Base-by-base conservation (phyloP, 2,329 filamentous ascomycete species). In the Magnaporthiopsis rhizophila region DNA sequence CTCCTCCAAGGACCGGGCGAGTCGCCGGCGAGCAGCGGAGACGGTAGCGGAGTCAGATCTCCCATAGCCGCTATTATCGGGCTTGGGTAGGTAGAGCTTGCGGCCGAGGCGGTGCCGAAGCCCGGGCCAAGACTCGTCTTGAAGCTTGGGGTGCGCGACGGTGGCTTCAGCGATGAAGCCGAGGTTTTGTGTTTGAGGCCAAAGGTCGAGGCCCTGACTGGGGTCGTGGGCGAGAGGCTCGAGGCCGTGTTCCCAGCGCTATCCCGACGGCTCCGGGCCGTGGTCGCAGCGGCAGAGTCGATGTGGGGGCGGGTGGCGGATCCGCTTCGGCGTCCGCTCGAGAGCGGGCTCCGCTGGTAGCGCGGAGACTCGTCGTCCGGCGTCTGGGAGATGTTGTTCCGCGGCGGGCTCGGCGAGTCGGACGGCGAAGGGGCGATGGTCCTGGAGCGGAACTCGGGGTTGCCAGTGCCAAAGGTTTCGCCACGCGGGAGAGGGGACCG, bases 1-100 rank as follows among this genome's bases (percentile, higher is more conserved):
- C 79, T 80, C 73, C 81, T 86, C 88, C 88, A 87, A 28, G 87
- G 86, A 32, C 87, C 86, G 15, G 87, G 85, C 1, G 88, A 89
- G 69, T 88, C 86, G 67, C 79, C 79, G 5, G 81, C 81, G 70
- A 89, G 81, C 59, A 93, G 80, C 4, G 90, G 90, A 28, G 90
- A 94, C 3, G 90, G 90, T 45, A 95, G 78, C 64, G 90, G 90
- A 3, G 91, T 94, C 67, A 95, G 78, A 73, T 92, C 89, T 66
- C 87, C 86, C 86, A 92, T 89, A 59, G 89, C 89, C 65, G 86
- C 83, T 64, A 92, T 85, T 68, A 90, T 84, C 3, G 90, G 90
- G 64, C 89, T 92, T 8, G 89, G 85, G n/a, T 89, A 81, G 36
- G 83, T 79, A 3, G 89, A 92, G 70, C 84, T 89, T 15, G 88